These are phyloP conservation scores for Lentinula boryana DNA, from an alignment of 768 basidiomycete species.

Conservation along the genomic window DNA sequence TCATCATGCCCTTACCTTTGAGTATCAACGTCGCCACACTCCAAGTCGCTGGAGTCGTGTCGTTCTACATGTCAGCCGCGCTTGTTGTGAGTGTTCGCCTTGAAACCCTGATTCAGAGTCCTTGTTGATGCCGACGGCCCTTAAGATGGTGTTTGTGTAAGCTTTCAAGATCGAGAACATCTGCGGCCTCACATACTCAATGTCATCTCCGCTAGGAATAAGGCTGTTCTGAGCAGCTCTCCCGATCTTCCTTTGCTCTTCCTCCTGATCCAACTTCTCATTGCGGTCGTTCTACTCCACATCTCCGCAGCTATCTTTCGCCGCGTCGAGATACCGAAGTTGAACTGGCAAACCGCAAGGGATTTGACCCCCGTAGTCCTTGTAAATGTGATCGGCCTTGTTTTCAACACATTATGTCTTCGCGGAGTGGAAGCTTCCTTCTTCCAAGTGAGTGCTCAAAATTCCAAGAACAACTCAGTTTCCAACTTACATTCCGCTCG, in stretches of 20 bases:
- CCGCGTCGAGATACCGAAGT: conserved; percentile 51
- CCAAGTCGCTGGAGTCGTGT: conserved; percentile 64
- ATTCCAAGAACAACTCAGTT: not conserved
- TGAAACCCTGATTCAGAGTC: not conserved
- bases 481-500: not conserved
- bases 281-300: conserved; percentile 63
- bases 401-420: conserved; percentile 77
- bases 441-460: conserved; percentile 52
- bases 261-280: conserved; percentile 60
- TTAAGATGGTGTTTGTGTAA: conserved; percentile 51
- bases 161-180: conserved; percentile 7
- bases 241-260: conserved; percentile 66
- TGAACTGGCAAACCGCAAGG: conserved; percentile 45
- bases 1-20: not conserved
- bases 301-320: conserved; percentile 38
- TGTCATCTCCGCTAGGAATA: conserved; percentile 45
- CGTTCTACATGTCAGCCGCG: conserved; percentile 75
- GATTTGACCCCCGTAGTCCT: conserved; percentile 58
- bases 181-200: not conserved
- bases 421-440: conserved; percentile 76
- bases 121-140: not conserved
- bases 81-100: conserved; percentile 49
- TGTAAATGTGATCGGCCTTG: conserved; percentile 68
- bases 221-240: conserved; percentile 63
- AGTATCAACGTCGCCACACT: conserved; percentile 14